Evolutionary conservation across 441 rosid species (phyloP), one percentile per base, ranked within the genome.

Genomic region (Eutrema salsugineum): DNA sequence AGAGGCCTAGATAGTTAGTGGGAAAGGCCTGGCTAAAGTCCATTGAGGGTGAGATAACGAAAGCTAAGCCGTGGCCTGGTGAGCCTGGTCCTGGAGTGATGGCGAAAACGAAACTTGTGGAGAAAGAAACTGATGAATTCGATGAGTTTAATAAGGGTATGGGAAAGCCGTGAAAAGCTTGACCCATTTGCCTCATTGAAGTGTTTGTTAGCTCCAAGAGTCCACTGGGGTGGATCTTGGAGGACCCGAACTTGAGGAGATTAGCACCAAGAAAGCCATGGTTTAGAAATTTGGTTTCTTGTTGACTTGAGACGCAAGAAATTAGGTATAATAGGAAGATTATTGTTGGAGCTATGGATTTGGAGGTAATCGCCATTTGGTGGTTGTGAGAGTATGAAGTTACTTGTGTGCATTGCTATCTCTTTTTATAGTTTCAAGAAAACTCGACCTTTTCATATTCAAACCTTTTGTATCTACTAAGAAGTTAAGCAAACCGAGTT

Each of bases 191-290:
- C 22, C 71, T 56, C 76, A 64, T 58, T 0, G 76, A 70, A 35
- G 63, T 49, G 57, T 70, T 76, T 0, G 79, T 76, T 14, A 76
- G 54, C 63, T 76, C 76, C 63, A 76, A 69, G 36, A 76, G 76
- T 7, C 79, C 79, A 65, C 54, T 76, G 0, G 79, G 62, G 36
- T 56, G 55, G 35, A 76, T 16, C 19, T 63, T 76, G 19, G 76
- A 48, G 11, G 67, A 69, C 4, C 79, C 79, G 6, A 69, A 76
- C 48, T 49, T 70, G 12, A 76, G 54, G 36, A 70, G 62, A 19
- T 76, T 76, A 19, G 76, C 62, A 19, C 11, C 71, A 2, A 76
- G 48, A n/a, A 76, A 76, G 49, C 79, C 76, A 76, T 76, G 76
- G 67, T 57, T 56, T 0, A 76, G 71, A 64, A 70, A 76, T 8